Evolutionary conservation across 768 basidiomycete genomes (phyloP).

Genomic region (Lepiota venenata): DNA sequence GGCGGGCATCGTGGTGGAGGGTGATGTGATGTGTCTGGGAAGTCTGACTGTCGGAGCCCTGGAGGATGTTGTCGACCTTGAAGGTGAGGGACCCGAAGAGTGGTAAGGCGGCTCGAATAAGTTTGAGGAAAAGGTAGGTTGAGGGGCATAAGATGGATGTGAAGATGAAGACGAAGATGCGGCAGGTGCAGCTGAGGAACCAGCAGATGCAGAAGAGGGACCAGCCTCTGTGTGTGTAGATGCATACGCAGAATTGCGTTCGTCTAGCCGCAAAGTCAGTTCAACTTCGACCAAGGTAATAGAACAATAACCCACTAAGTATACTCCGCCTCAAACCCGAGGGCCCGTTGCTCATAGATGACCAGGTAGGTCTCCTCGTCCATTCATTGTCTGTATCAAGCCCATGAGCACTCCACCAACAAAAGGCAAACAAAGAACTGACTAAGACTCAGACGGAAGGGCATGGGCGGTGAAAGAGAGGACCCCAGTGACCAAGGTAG

Average conservation of each 20-base stretch:
- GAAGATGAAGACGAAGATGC: neutral
- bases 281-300: neutral
- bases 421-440: neutral
- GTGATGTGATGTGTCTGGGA: neutral
- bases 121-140: constrained; percentile 3
- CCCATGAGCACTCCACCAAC: neutral
- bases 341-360: no score
- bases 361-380: no score
- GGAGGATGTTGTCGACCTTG: neutral
- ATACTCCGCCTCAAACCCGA: no score
- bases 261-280: neutral
- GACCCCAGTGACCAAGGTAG: constrained; percentile 8
- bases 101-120: neutral
- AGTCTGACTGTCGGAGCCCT: neutral
- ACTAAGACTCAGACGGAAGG: neutral
- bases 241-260: no score
- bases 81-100: neutral
- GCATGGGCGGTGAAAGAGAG: neutral
- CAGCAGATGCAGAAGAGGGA: neutral
- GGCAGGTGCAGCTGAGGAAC: neutral
- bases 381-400: no score
- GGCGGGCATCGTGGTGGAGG: neutral
- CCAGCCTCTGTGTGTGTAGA: neutral
- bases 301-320: neutral
- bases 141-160: neutral